phyloP scores from a whole-genome alignment of 1,139 yeast species.

The Entelexis sorbosivorans region DNA sequence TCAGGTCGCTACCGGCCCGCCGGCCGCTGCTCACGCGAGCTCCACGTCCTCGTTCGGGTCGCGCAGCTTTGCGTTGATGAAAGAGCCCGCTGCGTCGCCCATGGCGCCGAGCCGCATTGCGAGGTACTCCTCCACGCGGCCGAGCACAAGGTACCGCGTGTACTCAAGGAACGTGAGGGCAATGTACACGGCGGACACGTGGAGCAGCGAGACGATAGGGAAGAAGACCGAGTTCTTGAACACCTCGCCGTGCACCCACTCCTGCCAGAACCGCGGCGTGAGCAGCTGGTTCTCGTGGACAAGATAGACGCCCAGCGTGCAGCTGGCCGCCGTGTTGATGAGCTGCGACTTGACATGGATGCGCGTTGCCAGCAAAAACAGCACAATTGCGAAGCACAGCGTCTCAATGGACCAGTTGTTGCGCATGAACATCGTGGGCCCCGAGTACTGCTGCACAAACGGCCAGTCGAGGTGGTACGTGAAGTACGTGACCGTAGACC shows the following conservation, averaged over 20 bases:
- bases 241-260: not conserved
- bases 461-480: slow-evolving; percentile 5
- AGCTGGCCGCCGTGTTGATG: slow-evolving; percentile 11
- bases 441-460: not conserved
- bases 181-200: slow-evolving; percentile 3
- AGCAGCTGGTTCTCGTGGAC: slow-evolving; percentile 14
- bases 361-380: slow-evolving; percentile 10
- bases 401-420: slow-evolving; percentile 12
- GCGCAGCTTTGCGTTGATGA: not conserved
- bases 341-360: slow-evolving; percentile 1
- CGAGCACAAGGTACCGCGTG: not conserved
- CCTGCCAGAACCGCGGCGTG: slow-evolving; percentile 7
- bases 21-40: not conserved
- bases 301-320: slow-evolving; percentile 18
- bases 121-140: not conserved
- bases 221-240: slow-evolving; percentile 5
- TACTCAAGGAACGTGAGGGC: slow-evolving; percentile 10
- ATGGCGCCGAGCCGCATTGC: not conserved
- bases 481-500: slow-evolving; percentile 7
- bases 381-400: slow-evolving; percentile 4
- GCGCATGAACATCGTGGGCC: slow-evolving; percentile 10
- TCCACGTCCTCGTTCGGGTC: not conserved
- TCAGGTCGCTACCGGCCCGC: too few species aligned
- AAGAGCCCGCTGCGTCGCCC: not conserved
- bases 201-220: slow-evolving; percentile 8